Percentiles rank a stretch among this genome's conserved stretches.
These are phyloP conservation scores for Vitis rotundifolia DNA, from an alignment of 164 flowering plant species.

Conservation along the genomic window DNA sequence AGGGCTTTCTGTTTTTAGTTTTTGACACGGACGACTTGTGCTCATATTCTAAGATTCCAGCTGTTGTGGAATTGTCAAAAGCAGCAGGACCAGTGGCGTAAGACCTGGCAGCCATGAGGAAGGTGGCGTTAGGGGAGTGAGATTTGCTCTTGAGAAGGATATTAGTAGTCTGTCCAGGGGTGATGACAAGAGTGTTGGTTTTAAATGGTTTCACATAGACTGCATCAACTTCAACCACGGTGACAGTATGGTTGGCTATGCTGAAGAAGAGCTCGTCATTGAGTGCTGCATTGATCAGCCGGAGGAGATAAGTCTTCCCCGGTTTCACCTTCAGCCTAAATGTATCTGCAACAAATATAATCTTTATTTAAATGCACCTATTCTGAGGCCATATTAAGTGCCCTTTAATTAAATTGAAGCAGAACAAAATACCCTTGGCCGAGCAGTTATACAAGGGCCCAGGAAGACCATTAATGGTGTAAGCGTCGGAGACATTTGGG, in stretches of 20 bases:
- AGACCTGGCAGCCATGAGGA: slow-evolving; percentile 64
- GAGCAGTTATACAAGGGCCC: slow-evolving; percentile 78
- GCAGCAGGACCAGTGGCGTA: slow-evolving; percentile 57
- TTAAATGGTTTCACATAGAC: slow-evolving; percentile 67
- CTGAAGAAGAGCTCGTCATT: slow-evolving; percentile 80
- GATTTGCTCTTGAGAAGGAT: slow-evolving; percentile 63
- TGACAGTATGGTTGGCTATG: slow-evolving; percentile 69
- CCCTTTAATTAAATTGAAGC: background rate
- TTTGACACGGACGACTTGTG: background rate
- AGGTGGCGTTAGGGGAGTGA: slow-evolving; percentile 44
- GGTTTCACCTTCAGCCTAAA: slow-evolving; percentile 70
- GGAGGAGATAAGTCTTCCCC: slow-evolving; percentile 70
- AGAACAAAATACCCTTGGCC: slow-evolving; percentile 41
- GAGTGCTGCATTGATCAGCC: slow-evolving; percentile 79
- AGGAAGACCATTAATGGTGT: slow-evolving; percentile 76
- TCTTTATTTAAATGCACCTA: too few species aligned
- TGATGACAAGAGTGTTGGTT: slow-evolving; percentile 47
- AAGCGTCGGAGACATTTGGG: slow-evolving; percentile 78
- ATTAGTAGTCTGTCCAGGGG: slow-evolving; percentile 81
- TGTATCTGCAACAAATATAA: slow-evolving; percentile 42
- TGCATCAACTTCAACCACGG: slow-evolving; percentile 71
- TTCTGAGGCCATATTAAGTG: background rate
- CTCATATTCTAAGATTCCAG: slow-evolving; percentile 54
- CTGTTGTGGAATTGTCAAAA: slow-evolving; percentile 63
- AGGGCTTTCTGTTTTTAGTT: slow-evolving; percentile 21